Percentiles rank a stretch among this genome's conserved stretches.
phyloP scores from a whole-genome alignment of 1,284 basidiomycete species.

The Rhizoctonia solani region DNA sequence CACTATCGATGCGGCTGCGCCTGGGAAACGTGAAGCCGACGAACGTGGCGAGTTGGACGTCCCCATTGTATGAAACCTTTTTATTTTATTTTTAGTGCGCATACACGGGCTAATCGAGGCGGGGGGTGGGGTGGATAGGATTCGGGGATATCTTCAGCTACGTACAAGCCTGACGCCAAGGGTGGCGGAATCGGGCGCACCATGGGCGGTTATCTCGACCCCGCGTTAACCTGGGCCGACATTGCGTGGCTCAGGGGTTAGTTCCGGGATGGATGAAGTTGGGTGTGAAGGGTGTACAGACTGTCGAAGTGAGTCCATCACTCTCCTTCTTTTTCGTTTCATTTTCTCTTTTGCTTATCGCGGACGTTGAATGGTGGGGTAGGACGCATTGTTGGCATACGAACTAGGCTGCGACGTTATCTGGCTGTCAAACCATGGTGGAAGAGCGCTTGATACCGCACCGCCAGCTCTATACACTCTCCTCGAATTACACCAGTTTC shows the following conservation, averaged over 20 bases:
- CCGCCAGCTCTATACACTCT: slow-evolving; percentile 50
- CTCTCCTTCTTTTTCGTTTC: neutral
- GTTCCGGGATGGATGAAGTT: slow-evolving; percentile 33
- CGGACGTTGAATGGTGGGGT: slow-evolving; percentile 19
- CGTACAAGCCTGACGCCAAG: slow-evolving; percentile 35
- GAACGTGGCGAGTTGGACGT: slow-evolving; percentile 49
- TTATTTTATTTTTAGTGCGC: no score
- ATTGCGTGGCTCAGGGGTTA: slow-evolving; percentile 37
- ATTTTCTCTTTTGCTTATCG: neutral
- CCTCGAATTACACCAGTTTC: slow-evolving; percentile 47
- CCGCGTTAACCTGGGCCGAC: slow-evolving; percentile 38
- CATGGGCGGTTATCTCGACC: slow-evolving; percentile 38
- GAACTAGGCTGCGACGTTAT: slow-evolving; percentile 49
- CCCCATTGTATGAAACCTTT: slow-evolving; percentile 31
- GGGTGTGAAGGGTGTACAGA: slow-evolving; percentile 37
- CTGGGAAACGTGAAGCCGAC: slow-evolving; percentile 86
- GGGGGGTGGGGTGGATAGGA: slow-evolving; percentile 1
- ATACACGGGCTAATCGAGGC: no score
- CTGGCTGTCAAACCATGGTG: slow-evolving; percentile 50
- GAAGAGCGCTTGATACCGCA: slow-evolving; percentile 41
- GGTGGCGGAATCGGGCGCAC: slow-evolving; percentile 37
- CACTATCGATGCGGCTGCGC: slow-evolving; percentile 87
- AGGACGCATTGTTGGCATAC: slow-evolving; percentile 48
- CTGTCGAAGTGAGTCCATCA: slow-evolving; percentile 34
- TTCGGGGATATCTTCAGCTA: slow-evolving; percentile 27